Base-by-base conservation (phyloP, 108 stramenopile genomes). In the Nannochloropsis oceanica region DNA sequence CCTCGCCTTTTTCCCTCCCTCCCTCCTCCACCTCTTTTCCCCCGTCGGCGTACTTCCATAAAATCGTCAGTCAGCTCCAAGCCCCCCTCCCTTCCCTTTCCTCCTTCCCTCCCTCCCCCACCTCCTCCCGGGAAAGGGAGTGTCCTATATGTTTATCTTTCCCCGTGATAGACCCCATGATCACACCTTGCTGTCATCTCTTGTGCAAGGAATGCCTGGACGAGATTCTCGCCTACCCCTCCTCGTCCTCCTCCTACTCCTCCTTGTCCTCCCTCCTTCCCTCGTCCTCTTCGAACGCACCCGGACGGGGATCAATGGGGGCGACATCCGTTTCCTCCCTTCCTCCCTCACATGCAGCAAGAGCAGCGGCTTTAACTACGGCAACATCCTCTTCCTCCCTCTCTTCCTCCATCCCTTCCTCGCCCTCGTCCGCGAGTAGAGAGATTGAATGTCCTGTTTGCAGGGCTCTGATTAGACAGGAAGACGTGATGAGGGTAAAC, bases 101-200 rank as follows among this genome's bases (percentile, higher is more conserved):
- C 59, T 73, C 59, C 59, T 73, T n/a, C 59, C n/a, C 59, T n/a
- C 43, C 27, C 81, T 14, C n/a, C 46, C 46, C 26, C 25, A 25
- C 27, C 80, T 12, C 13, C 43, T 42, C 20, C 26, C 73, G 44
- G n/a, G 81, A 59, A 59, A 20, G 79, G 34, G 91, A 90, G 43
- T 90, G 89, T 84, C 91, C 89, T 42, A 81, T 90, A 10, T 90
- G 90, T 42, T 83, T 90, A 13, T 89, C 88, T 11, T 27, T 18
- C 43, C 88, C 90, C 13, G 59, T 83, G 26, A 22, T 18, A 14
- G 26, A 80, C 26, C 84, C 90, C 20, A 89, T 88, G 13, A 44
- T 91, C 42, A 90, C 91, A 22, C 46, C 88, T n/a, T 91, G 91
- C 80, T 87, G 87, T 12, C 91, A 91, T 81, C 82, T 90, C 26